Base-by-base conservation (phyloP, 2,329 filamentous ascomycete genomes). In the Knufia petricola region DNA sequence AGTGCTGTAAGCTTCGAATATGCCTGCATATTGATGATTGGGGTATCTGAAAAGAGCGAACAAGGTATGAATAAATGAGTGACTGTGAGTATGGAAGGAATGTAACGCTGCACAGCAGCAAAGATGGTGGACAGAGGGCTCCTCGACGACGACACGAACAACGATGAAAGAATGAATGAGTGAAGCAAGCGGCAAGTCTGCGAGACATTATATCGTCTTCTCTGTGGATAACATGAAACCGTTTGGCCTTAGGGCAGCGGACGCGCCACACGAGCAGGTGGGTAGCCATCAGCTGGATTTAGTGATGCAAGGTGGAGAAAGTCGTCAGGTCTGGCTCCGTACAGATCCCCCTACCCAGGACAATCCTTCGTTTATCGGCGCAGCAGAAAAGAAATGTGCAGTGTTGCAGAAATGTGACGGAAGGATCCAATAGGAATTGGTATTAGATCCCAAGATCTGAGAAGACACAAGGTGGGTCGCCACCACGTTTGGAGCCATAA, bases 31-130 rank as follows among this genome's bases (percentile, higher is more conserved):
- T 17, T 31, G 24, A 26, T 17, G 17, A 15, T 17, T 44, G 24
- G 17, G 20, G 23, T 13, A 13, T 13, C n/a, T 15, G 12, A 28
- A 13, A 41, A 44, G 12, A 21, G 24, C 20, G 32, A 31, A 20
- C 9, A 31, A 36, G n/a, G n/a, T n/a, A n/a, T 17, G 41, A 28
- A 13, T 31, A 17, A 44, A 31, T 24, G 41, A 44, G 23, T 44
- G 41, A 31, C 24, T 31, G 41, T 8, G 28, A 3, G 19, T 41
- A 41, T 32, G 41, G 32, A 44, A 44, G 40, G 41, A 44, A 44
- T 44, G 41, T 10, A 44, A 31, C 37, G 41, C 41, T 31, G 41
- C 41, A 31, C 41, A 32, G 41, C 41, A 44, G 41, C 41, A 17
- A 44, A 17, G 17, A 31, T 19, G 4, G 15, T n/a, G 41, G 26